phyloP scores from a whole-genome alignment of 2,329 filamentous ascomycete species.

The Zymoseptoria ardabiliae region DNA sequence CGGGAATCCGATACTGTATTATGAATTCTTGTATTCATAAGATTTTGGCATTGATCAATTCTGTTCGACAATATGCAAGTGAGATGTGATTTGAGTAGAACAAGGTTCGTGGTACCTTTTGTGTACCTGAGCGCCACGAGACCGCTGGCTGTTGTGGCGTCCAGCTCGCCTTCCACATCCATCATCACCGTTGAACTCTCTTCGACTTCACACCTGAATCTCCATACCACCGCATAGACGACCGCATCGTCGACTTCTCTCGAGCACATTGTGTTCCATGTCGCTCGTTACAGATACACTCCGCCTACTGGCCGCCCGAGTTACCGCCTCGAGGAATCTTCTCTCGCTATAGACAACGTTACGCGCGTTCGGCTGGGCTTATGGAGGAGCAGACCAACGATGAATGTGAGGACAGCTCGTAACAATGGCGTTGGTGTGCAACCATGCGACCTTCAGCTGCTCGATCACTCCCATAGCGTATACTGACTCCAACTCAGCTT shows the following conservation, averaged over 20 bases:
- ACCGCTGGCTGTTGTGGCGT: background rate
- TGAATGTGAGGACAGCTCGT: background rate
- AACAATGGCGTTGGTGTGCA: background rate
- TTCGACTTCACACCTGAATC: background rate
- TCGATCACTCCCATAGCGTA: background rate
- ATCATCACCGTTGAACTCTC: background rate
- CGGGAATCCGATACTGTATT: too few species aligned
- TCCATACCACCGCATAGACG: background rate
- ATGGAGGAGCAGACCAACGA: background rate
- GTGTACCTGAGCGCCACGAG: background rate
- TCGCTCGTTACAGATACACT: background rate
- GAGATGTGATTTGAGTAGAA: background rate
- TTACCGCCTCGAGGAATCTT: background rate
- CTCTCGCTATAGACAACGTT: background rate
- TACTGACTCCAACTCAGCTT: conserved; percentile 4
- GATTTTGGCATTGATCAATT: background rate
- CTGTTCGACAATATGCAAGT: background rate
- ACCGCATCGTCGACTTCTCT: background rate
- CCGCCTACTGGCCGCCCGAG: background rate
- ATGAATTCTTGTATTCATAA: too few species aligned
- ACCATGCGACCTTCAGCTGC: background rate
- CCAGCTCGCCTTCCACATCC: background rate
- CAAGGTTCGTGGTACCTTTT: background rate
- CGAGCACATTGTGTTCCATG: background rate
- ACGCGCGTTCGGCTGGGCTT: background rate